Evolutionary conservation across 2,329 filamentous ascomycete genomes (phyloP), one percentile per base, ranked within the genome.

Genomic region (Paracamarosporium sp.): DNA sequence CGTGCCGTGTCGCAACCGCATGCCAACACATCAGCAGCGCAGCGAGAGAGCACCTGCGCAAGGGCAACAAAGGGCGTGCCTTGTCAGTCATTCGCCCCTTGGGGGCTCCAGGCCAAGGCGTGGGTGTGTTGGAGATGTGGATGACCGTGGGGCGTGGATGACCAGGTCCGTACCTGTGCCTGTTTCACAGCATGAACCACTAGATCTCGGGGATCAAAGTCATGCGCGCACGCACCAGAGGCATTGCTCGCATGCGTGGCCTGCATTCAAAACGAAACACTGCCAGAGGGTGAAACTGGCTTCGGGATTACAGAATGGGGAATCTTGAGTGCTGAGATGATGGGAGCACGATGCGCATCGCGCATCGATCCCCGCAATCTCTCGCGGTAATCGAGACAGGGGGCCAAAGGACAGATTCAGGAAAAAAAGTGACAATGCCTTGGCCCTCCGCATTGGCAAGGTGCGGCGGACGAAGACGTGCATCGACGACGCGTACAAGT

Each of bases 101-200:
- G 8, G 24, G 24, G n/a, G 25, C 48, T 20, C n/a, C 30, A 36
- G 35, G 48, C 48, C 31, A 30, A 28, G 17, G 36, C 27, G 27
- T 27, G 36, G 12, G 36, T 1, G 25, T 27, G 31, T 48, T 48
- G 25, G 24, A 36, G 5, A 15, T 22, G 11, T 24, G 15, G 20
- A 38, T 28, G 31, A 28, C 44, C 6, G n/a, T 33, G 20, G 28
- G 50, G 28, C 28, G 17, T 28, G 27, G 17, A 27, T 35, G 15
- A 45, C 40, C 40, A 46, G 50, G 50, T 41, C 36, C 50, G 22
- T 44, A 46, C 50, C 33, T 44, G 50, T 36, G 30, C n/a, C 17
- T 25, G 40, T 44, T 40, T 38, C 43, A 46, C 40, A 45, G 50
- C 50, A 50, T 50, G 47, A 38, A 50, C 30, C 47, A 13, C 28